Evolutionary conservation across 2,329 filamentous ascomycete genomes (phyloP), one percentile per base, ranked within the genome.

Genomic region (Colletotrichum sp.): DNA sequence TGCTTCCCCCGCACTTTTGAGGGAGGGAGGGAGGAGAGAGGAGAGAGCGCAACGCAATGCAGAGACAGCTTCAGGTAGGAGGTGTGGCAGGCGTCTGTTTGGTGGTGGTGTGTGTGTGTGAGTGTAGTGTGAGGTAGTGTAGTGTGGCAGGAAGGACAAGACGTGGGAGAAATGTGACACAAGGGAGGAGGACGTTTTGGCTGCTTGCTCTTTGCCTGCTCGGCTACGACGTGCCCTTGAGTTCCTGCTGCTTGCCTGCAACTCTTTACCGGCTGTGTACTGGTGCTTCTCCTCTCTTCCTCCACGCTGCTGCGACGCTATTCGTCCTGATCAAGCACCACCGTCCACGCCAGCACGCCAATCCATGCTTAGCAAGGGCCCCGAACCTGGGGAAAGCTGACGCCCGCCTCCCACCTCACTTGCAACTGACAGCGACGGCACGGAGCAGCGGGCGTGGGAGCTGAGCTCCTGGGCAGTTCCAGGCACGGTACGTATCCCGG

Each of bases 361-460:
- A 52, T 55, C 57, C 36, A 52, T 39, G 48, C 63, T 34, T 65
- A 60, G 64, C 36, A 57, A 57, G 72, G 63, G 30, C 73, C 63
- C 63, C 57, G 60, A 75, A 75, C 64, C 74, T 75, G 74, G 74
- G 74, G 74, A 75, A 72, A 75, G 70, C 74, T 73, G 70, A 73
- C 65, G 73, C 73, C 69, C 57, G 8, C 63, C n/a, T 68, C 44
- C 44, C 39, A 48, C 39, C 44, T 48, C 44, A 48, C 44, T 48
- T 18, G 18, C 44, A 7, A 48, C 44, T 48, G 44, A 48, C 44
- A 48, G 44, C n/a, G 55, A 63, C 30, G 39, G 69, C 39, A 64
- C 52, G 60, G 55, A 34, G 55, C 44, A 30, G 34, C 44, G 26
- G 73, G 26, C 22, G 34, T 22, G 32, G 18, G 64, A 75, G 73